phyloP scores from a whole-genome alignment of 352 stramenopile genomes.

The Phytophthora boehmeriae region DNA sequence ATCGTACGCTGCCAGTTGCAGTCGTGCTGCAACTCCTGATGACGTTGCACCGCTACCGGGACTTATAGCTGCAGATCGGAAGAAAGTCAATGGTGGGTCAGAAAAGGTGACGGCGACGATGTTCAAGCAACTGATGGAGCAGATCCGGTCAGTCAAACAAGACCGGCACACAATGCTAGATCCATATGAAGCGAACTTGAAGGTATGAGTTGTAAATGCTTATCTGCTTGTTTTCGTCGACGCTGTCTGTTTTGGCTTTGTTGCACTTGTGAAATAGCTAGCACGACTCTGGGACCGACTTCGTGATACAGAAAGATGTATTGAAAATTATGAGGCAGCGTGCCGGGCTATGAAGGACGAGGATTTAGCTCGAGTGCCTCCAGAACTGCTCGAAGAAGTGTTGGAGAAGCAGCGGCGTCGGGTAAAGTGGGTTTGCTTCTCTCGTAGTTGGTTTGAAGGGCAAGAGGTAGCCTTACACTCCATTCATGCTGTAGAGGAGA shows the following conservation, averaged over 20 bases:
- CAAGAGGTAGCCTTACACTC: neutral
- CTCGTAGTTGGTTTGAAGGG: neutral
- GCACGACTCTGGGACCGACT: conserved; percentile 61
- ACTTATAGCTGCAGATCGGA: conserved; percentile 9
- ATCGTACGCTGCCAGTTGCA: neutral
- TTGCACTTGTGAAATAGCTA: conserved; percentile 35
- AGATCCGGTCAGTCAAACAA: conserved; percentile 48
- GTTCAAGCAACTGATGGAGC: conserved; percentile 51
- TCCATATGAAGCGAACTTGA: conserved; percentile 57
- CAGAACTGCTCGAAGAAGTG: conserved; percentile 33
- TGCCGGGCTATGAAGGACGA: conserved; percentile 41
- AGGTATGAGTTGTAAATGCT: conserved; percentile 27
- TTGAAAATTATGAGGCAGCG: conserved; percentile 64
- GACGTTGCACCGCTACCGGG: conserved; percentile 16
- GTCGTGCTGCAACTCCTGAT: conserved; percentile 10
- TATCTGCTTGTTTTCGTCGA: neutral
- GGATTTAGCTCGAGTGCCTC: conserved; percentile 30
- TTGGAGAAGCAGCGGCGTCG: conserved; percentile 49
- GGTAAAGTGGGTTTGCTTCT: conserved; percentile 27
- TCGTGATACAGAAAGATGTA: conserved; percentile 47
- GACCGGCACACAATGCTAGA: conserved; percentile 46
- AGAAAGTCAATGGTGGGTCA: neutral
- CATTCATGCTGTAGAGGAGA: conserved; percentile 31
- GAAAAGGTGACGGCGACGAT: conserved; percentile 14
- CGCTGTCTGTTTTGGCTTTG: neutral